Evolutionary conservation across 345 rosid genomes (phyloP).

Genomic region (Durio zibethinus): DNA sequence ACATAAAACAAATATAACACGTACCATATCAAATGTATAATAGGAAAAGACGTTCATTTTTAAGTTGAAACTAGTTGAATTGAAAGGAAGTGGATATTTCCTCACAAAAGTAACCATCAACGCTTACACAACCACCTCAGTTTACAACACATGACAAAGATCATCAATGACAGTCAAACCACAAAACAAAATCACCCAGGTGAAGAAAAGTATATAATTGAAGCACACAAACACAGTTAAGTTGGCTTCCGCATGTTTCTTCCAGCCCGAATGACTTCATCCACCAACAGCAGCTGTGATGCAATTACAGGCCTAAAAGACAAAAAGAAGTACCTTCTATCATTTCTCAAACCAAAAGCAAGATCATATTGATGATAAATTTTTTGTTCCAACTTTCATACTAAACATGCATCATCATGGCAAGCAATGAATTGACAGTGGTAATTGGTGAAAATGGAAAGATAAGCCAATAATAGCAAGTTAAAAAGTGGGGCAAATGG

Average conservation of each 20-base stretch:
- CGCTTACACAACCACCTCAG: background rate
- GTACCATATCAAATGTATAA: too few species aligned
- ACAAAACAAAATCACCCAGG: background rate
- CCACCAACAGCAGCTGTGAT: conserved; percentile 89
- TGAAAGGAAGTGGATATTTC: background rate
- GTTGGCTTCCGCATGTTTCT: conserved; percentile 96
- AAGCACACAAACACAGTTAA: conserved; percentile 14
- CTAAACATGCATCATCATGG: background rate
- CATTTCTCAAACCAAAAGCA: background rate
- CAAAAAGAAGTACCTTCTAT: background rate
- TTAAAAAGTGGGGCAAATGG: background rate
- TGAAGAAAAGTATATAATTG: background rate
- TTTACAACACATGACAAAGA: background rate
- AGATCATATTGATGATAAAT: background rate
- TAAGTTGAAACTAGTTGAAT: background rate
- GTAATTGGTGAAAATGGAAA: too few species aligned
- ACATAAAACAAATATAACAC: too few species aligned
- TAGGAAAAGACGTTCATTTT: background rate
- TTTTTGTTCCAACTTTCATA: background rate
- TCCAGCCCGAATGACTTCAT: conserved; percentile 95
- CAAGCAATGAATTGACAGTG: background rate
- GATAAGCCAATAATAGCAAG: background rate
- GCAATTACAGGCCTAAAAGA: conserved; percentile 85
- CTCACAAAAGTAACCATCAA: background rate
- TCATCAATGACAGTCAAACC: background rate